Evolutionary conservation across 2,329 filamentous ascomycete genomes (phyloP), one percentile per base, ranked within the genome.

Genomic region (Calonectria honghensis): DNA sequence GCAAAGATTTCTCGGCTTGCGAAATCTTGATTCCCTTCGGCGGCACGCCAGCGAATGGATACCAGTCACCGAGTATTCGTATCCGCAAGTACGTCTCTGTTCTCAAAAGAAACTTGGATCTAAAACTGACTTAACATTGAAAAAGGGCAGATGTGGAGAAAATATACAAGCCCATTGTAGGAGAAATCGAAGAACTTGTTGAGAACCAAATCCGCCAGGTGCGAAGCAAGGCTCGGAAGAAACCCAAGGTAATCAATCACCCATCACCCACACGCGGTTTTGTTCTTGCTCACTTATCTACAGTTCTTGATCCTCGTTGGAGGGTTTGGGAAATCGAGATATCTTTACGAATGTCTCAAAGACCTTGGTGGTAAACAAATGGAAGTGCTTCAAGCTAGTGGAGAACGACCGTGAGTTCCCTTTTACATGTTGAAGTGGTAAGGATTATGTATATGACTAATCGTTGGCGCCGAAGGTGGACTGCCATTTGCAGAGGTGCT

Each of bases 231-330:
- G 73, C 80, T 2, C 66, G 66, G 0, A 79, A 77, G 1, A 1
- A 57, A 1, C 84, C 84, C 3, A 85, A 84, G 79, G 85, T 83
- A 71, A 31, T 27, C 27, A 71, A 31, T 27, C n/a, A 29, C 27
- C 50, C 7, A 13, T 18, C 20, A 10, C 2, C 20, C 51, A 32
- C 27, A 16, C 7, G 57, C 7, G 35, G 24, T 4, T 37, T 9
- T 11, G 1, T 11, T 16, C 4, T 20, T 1, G 16, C 37, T 10
- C 20, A 29, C 6, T 52, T 65, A 7, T 3, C 20, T 16, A 4
- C 7, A 87, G 86, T 85, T 82, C 32, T 35, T 87, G 3, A 80
- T 88, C 7, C 78, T 88, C 0, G 86, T 85, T 0, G 86, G 86
- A 0, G 86, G 86, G 0, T 85, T 88, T 32, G 86, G 86, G 0